Evolutionary conservation across 2,329 filamentous ascomycete genomes (phyloP).

Genomic region (Hawksworthiomyces lignivorus): DNA sequence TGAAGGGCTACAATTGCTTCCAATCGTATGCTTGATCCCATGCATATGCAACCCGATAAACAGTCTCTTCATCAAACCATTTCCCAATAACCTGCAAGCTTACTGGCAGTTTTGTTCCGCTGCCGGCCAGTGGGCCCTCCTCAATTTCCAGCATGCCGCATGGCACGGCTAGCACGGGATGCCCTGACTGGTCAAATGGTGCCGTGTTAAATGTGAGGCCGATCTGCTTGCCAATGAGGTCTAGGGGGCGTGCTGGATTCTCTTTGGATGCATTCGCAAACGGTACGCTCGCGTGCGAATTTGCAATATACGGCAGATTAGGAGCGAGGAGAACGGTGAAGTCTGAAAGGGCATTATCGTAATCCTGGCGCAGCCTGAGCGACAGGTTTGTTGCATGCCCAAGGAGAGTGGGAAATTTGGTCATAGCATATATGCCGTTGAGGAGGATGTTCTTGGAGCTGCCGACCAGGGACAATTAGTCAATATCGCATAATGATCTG

Average conservation of each 20-base stretch:
- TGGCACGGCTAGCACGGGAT: constrained; percentile 10
- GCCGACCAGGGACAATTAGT: too few relatives aligned
- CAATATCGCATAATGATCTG: too few relatives aligned
- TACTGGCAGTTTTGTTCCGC: constrained; percentile 1
- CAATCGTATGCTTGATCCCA: constrained; percentile 14
- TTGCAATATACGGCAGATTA: too few relatives aligned
- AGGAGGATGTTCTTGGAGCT: constrained; percentile 22
- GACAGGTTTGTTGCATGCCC: constrained; percentile 2
- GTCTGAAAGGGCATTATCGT: constrained; percentile 23
- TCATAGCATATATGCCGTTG: neutral
- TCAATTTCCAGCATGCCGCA: constrained; percentile 6
- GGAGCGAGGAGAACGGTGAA: too few relatives aligned
- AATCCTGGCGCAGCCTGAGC: constrained; percentile 15
- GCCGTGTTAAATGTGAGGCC: constrained; percentile 11
- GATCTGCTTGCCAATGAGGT: constrained; percentile 7
- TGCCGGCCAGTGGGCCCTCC: constrained; percentile 1
- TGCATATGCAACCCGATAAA: constrained; percentile 5
- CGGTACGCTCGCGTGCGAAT: too few relatives aligned
- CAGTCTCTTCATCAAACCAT: neutral
- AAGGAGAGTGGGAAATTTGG: neutral
- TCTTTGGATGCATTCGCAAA: too few relatives aligned
- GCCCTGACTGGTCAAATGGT: constrained; percentile 10
- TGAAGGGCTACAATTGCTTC: constrained; percentile 8
- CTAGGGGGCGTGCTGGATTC: constrained; percentile 11
- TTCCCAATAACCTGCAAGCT: neutral